Evolutionary conservation across 2,329 filamentous ascomycete genomes (phyloP), one percentile per base, ranked within the genome.

Genomic region (Aureobasidium sp.): DNA sequence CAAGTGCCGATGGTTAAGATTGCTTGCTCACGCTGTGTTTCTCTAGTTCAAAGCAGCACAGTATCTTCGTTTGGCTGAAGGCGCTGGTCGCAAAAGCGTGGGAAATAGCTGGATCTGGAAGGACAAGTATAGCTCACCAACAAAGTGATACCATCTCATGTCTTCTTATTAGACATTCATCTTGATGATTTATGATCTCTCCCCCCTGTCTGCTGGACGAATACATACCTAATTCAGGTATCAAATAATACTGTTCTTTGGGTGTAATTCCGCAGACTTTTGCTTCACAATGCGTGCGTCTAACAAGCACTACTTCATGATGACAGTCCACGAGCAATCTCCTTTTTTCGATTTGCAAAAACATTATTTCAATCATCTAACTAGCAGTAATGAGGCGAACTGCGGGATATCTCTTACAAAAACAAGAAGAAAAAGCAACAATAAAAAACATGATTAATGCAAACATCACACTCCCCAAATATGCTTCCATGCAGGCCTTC

Each of bases 41-140:
- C 45, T n/a, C 5, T n/a, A 51, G 47, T 51, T 51, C 37, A 51
- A 51, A 41, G 76, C 93, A 63, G 90, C 93, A 61, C 88, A 86
- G 70, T 96, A 96, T 73, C 89, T 95, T 70, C 88, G 91, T 64
- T 79, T 91, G 64, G 90, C 93, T 32, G 93, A 97, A 72, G 78
- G 88, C 64, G 87, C 84, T 66, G 91, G 91, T 47, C 86, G 84
- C 71, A 96, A 95, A 75, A 90, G 83, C 53, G 75, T 97, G 59
- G 93, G 93, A 58, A 96, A 97, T 74, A 86, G 88, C 63, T 98
- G 93, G 90, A 96, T 97, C 66, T 96, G 91, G 89, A 97, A 97
- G 70, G 90, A 95, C 58, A 97, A 97, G 73, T 96, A 97, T 73
- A 65, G 65, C 24, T 24, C 40, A 30, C 39, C 51, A 14, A 39